These are phyloP conservation scores for Aspergillus proliferans DNA, from an alignment of 2,329 filamentous ascomycete species.

Conservation along the genomic window DNA sequence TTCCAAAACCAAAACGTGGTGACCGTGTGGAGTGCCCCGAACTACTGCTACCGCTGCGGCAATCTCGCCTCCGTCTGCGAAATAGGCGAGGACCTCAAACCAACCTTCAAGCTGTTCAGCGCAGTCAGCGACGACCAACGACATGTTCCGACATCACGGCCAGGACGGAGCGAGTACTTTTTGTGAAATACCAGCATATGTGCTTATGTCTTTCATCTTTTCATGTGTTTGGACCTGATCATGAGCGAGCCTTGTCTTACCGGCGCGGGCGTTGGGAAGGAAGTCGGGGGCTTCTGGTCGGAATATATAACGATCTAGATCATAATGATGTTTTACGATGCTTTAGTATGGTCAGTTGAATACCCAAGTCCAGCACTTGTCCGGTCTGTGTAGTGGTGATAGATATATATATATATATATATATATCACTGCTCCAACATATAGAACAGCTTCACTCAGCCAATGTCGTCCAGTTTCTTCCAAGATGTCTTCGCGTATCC, in stretches of 20 bases:
- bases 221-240: constrained; percentile 2
- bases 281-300: constrained; percentile 11
- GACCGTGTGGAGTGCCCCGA: constrained; percentile 70
- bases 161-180: constrained; percentile 45
- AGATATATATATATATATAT: too few species aligned
- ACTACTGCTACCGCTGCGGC: constrained; percentile 97
- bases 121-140: constrained; percentile 43
- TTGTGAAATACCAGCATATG: constrained; percentile 27
- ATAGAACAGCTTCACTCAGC: too few species aligned
- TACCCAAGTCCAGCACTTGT: not conserved
- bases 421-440: too few species aligned
- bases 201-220: not conserved
- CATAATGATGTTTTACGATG: constrained; percentile 21
- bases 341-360: not conserved
- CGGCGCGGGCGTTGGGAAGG: constrained; percentile 29
- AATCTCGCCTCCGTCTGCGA: constrained; percentile 90
- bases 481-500: too few species aligned
- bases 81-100: constrained; percentile 74
- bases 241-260: constrained; percentile 21
- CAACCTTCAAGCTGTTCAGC: constrained; percentile 65
- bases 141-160: constrained; percentile 39
- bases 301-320: constrained; percentile 33
- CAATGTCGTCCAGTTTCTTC: too few species aligned
- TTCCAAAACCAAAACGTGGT: constrained; percentile 93
- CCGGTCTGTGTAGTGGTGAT: too few species aligned